phyloP scores from a whole-genome alignment of 108 stramenopile species.

The Fragilariopsis cylindrus region DNA sequence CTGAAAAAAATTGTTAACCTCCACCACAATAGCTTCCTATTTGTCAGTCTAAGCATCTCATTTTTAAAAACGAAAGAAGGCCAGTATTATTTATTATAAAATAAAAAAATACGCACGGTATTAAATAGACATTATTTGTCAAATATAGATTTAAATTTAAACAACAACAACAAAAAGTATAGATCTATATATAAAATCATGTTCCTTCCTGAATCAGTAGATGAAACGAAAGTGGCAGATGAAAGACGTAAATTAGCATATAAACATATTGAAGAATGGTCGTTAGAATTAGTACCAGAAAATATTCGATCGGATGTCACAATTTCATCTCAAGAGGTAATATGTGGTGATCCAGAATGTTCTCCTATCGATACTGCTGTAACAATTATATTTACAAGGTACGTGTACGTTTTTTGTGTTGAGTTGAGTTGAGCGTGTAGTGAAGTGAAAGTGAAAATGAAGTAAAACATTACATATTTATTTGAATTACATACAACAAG shows the following conservation, averaged over 20 bases:
- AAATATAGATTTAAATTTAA: not conserved
- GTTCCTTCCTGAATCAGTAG: constrained; percentile 67
- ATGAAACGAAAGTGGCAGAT: constrained; percentile 32
- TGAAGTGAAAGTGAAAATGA: too few species aligned
- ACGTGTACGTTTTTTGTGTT: not conserved
- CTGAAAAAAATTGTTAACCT: too few species aligned
- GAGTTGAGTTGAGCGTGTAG: not conserved
- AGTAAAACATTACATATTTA: too few species aligned
- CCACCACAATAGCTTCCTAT: too few species aligned
- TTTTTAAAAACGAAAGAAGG: too few species aligned
- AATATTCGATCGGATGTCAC: constrained; percentile 52
- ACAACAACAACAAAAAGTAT: not conserved
- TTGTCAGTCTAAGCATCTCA: too few species aligned
- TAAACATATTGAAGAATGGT: constrained; percentile 62
- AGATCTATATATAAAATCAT: constrained; percentile 28
- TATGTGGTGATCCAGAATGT: constrained; percentile 87
- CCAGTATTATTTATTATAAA: too few species aligned
- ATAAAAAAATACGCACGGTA: too few species aligned
- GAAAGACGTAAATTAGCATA: constrained; percentile 32
- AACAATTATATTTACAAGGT: constrained; percentile 72
- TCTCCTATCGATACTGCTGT: constrained; percentile 84
- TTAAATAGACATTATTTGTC: too few species aligned
- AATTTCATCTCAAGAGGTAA: constrained; percentile 77
- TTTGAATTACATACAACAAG: too few species aligned
- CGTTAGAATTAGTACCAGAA: constrained; percentile 59